A percentile compares a stretch with the other conserved stretches of the same genome.
Evolutionary conservation across 208 protist species (phyloP).

Genomic region (Trypanosoma rangeli): DNA sequence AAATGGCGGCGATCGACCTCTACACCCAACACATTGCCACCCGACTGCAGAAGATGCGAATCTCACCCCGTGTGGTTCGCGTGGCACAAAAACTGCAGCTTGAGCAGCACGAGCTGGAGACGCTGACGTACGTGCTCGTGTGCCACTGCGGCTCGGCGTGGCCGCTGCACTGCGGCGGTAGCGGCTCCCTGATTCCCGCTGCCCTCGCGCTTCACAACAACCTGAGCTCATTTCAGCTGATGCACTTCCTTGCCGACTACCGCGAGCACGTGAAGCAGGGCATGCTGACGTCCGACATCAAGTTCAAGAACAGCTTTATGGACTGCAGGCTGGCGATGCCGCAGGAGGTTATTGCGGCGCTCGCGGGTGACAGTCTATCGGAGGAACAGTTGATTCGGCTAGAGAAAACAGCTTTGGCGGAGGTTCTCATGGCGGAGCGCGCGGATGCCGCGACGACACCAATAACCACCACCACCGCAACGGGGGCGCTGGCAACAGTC

Average conservation of each 20-base stretch:
- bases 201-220: conserved; percentile 54
- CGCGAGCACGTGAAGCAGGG: conserved; percentile 85
- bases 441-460: neutral
- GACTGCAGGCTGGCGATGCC: conserved; percentile 72
- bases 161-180: conserved; percentile 18
- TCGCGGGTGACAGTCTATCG: conserved; percentile 72
- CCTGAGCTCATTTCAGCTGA: conserved; percentile 67
- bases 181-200: conserved; percentile 52
- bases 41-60: conserved; percentile 46
- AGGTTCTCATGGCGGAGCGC: conserved; percentile 51
- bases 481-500: neutral
- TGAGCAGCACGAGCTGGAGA: conserved; percentile 40
- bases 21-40: conserved; percentile 30
- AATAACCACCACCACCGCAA: too few species aligned
- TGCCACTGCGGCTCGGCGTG: conserved; percentile 50
- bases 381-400: conserved; percentile 90
- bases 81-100: conserved; percentile 58
- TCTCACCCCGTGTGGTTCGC: conserved; percentile 68
- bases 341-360: conserved; percentile 72
- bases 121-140: conserved; percentile 72
- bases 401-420: conserved; percentile 82
- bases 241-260: conserved; percentile 72
- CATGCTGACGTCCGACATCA: conserved; percentile 56
- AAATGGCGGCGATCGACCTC: conserved; percentile 27
- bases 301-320: conserved; percentile 54